phyloP scores from a whole-genome alignment of 129 eudicot genomes.

The Pulicaria dysenterica region DNA sequence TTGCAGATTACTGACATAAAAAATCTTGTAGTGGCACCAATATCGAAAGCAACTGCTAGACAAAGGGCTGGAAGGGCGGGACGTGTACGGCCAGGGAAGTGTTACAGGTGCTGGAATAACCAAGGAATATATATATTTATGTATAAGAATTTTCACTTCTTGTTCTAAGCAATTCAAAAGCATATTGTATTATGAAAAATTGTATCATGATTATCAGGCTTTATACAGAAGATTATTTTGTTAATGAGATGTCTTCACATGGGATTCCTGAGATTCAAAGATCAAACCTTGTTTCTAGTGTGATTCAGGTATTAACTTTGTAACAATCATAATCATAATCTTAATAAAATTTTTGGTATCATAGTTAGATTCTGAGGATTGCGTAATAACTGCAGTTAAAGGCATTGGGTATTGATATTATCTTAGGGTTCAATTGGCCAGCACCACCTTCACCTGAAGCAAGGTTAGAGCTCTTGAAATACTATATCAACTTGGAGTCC shows the following conservation, averaged over 20 bases:
- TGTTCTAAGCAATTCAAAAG: too few species aligned
- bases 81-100: slow-evolving; percentile 94
- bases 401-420: slow-evolving; percentile 91
- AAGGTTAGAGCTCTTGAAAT: slow-evolving; percentile 95
- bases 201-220: slow-evolving; percentile 51
- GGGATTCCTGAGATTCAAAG: slow-evolving; percentile 99
- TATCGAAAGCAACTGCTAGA: slow-evolving; percentile 95
- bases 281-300: slow-evolving; percentile 86
- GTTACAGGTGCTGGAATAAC: slow-evolving; percentile 67
- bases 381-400: slow-evolving; percentile 58
- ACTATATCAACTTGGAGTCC: slow-evolving; percentile 87
- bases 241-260: slow-evolving; percentile 72
- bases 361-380: slow-evolving; percentile 12
- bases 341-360: background rate
- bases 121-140: background rate
- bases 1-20: slow-evolving; percentile 86
- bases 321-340: background rate
- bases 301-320: slow-evolving; percentile 65
- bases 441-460: slow-evolving; percentile 93
- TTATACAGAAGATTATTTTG: slow-evolving; percentile 83
- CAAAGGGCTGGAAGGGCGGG: slow-evolving; percentile 99
- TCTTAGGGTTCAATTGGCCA: slow-evolving; percentile 98
- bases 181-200: background rate
- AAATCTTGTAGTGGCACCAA: slow-evolving; percentile 93
- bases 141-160: too few species aligned